Evolutionary conservation across 2,329 filamentous ascomycete genomes (phyloP), one percentile per base, ranked within the genome.

Genomic region (Hymenoscyphus albidus): DNA sequence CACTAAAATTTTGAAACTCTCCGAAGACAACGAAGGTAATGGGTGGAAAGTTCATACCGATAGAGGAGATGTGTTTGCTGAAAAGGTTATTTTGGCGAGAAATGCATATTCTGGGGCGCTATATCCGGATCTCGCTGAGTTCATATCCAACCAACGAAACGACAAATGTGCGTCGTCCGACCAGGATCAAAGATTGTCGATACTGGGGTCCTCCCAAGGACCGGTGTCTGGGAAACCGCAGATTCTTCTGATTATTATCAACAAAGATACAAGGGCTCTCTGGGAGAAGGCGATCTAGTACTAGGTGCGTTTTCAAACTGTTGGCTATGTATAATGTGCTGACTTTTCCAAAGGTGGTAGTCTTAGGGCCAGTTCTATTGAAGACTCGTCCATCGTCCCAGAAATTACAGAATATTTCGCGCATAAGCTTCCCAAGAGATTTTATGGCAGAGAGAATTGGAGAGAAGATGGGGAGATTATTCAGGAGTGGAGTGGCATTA

Each of bases 401-500:
- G 64, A 64, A 2, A 73, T 75, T 62, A 66, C 66, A 13, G 32
- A 61, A 5, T 63, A 68, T 48, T 59, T 66, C 14, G 32, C 35
- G 62, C 69, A 58, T 73, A 74, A 60, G 63, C 71, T 55, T 14
- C 59, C 74, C 38, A 64, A 68, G 7, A 65, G 64, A 9, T 72
- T 71, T 56, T 77, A 77, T 61, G 73, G 75, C 1, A 16, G 62
- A 12, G 70, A 74, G 55, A 75, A 76, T 54, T 85, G 82, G 82
- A 82, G 81, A 10, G 72, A 73, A 5, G 79, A 82, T 62, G 80
- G 80, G 3, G 74, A 79, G 10, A 70, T 82, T 10, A 74, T 80
- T 27, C 72, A 69, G 51, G 77, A 81, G 42, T 86, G 83, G 82
- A 80, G 80, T 9, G 83, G 84, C 2, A 83, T 85, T 69, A 85